Conservation (phyloP, 2,329 filamentous ascomycete species). For the Aspergillus sp. region DNA sequence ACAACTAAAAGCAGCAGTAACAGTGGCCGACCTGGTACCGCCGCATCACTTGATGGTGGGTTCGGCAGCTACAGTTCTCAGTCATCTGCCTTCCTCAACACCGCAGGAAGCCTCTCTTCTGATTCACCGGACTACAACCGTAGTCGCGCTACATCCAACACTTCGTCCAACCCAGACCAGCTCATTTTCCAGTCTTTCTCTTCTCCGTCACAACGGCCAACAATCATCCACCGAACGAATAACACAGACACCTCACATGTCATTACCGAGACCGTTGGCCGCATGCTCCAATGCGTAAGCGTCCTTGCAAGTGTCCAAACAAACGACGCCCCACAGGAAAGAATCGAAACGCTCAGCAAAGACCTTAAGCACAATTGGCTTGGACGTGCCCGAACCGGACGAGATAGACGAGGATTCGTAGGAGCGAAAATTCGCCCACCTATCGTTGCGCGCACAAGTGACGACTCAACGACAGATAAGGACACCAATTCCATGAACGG, state of each 20-base stretch:
- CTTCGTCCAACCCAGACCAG: slow-evolving; percentile 55
- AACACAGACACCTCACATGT: slow-evolving; percentile 55
- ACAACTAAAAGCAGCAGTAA: slow-evolving; percentile 45
- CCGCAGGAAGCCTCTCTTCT: slow-evolving; percentile 55
- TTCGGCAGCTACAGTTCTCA: slow-evolving; percentile 79
- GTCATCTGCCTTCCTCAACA: slow-evolving; percentile 75
- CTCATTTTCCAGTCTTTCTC: slow-evolving; percentile 44
- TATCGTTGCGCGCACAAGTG: slow-evolving; percentile 28
- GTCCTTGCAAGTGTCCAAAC: slow-evolving; percentile 77
- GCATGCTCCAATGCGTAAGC: slow-evolving; percentile 95
- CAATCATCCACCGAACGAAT: slow-evolving; percentile 33
- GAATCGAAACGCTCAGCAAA: slow-evolving; percentile 79
- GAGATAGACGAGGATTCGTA: slow-evolving; percentile 87
- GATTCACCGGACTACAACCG: slow-evolving; percentile 57
- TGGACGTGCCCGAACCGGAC: slow-evolving; percentile 80
- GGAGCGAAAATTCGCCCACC: slow-evolving; percentile 57
- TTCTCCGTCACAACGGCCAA: slow-evolving; percentile 36
- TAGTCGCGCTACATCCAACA: slow-evolving; percentile 82
- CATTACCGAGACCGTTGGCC: slow-evolving; percentile 92
- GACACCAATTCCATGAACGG: slow-evolving; percentile 1
- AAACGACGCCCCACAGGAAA: slow-evolving; percentile 70
- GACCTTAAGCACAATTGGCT: slow-evolving; percentile 97
- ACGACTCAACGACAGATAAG: slow-evolving; percentile 23
- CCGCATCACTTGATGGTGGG: slow-evolving; percentile 71
- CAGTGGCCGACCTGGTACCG: slow-evolving; percentile 66